These are phyloP conservation scores for Ricinus communis DNA, from an alignment of 345 rosid species.

Conservation along the genomic window DNA sequence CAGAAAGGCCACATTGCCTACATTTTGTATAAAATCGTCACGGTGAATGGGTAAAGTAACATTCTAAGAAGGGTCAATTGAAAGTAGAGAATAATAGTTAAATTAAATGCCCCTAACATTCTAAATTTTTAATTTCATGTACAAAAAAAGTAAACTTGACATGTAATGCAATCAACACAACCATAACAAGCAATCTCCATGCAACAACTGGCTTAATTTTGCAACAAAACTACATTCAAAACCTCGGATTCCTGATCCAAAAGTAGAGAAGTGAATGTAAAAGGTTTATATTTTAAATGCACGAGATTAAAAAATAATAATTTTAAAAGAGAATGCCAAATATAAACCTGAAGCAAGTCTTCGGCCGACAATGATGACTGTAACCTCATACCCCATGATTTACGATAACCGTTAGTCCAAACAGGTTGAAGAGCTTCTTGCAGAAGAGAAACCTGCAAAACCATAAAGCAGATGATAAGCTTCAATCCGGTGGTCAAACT, in stretches of 20 bases:
- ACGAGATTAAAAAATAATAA: not conserved
- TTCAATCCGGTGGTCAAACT: not conserved
- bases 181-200: not conserved
- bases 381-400: conserved; percentile 64
- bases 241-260: not conserved
- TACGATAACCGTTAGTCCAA: conserved; percentile 63
- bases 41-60: not conserved
- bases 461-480: conserved; percentile 17
- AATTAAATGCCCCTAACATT: not conserved
- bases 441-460: conserved; percentile 64
- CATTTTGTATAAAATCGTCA: not conserved
- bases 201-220: not conserved
- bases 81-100: not conserved
- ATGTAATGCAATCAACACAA: not conserved
- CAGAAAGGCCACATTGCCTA: not conserved
- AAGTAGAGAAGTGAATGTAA: not conserved
- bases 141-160: not conserved
- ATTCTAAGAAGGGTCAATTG: not conserved
- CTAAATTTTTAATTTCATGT: not conserved
- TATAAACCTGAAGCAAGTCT: conserved; percentile 61
- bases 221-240: not conserved
- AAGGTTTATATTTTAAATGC: not conserved
- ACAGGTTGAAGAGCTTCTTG: conserved; percentile 57
- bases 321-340: not conserved
- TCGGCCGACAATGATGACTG: conserved; percentile 55